Base-by-base conservation (phyloP, 257 asterid genomes). In the Primulina tabacum region DNA sequence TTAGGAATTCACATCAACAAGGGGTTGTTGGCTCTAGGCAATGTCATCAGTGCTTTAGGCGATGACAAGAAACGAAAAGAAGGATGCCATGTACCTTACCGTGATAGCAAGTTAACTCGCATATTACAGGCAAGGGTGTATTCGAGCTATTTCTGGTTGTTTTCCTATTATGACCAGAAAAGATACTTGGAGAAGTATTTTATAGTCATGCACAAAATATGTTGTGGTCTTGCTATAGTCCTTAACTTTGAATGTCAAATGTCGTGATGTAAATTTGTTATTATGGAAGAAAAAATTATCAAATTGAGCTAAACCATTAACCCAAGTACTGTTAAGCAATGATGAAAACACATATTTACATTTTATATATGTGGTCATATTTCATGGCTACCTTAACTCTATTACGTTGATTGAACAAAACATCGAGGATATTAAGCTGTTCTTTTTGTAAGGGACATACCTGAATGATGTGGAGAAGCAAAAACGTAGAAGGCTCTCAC, bases 11-110 rank as follows among this genome's bases (percentile, higher is more conserved):
- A 94, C 81, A 94, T 94, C 76, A 94, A 94, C 80, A 94, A 88
- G 81, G 97, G 99, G 60, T 70, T 94, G 78, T 81, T 94, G 80
- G 87, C 97, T 80, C 97, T 94, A 73, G 99, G 99, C 37, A 94
- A 94, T 78, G 99, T 94, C 62, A 94, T 94, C 14, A 91, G 97
- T 78, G 99, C 99, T 37, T 80, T 94, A 69, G 99, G 99, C 61
- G 99, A 94, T 82, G 99, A 94, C 28, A 91, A 83, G 77, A 91
- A 88, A 75, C 84, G 97, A 57, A 94, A 88, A 82, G 99, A 91
- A 84, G 97, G 99, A 32, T 96, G 97, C 11, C 99, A 94, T 62
- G 92, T 94, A 78, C 99, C 99, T n/a, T 94, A 94, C 73, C 86
- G 99, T 20, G 99, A 94, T 65, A 94, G 99, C 97, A 94, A 94